Conservation (phyloP, 2,329 filamentous ascomycete species). For the Pyrenochaeta sp. region DNA sequence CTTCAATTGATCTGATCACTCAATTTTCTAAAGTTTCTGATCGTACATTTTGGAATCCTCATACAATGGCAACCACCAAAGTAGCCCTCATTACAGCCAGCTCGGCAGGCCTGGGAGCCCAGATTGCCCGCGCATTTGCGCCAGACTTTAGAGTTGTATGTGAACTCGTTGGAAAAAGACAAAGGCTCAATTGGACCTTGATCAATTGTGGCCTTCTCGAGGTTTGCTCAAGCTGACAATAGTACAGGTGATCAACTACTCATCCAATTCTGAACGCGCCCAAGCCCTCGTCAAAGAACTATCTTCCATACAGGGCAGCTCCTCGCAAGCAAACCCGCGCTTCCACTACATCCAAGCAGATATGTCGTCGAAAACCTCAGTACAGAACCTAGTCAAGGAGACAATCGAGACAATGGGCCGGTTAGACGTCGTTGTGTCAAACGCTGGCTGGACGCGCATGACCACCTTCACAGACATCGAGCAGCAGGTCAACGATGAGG, state of each 20-base stretch:
- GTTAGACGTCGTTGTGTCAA: constrained; percentile 57
- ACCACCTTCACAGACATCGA: constrained; percentile 66
- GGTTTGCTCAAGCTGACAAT: not conserved
- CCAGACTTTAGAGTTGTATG: constrained; percentile 57
- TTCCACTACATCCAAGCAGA: constrained; percentile 58
- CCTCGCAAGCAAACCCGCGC: constrained; percentile 40
- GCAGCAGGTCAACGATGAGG: constrained; percentile 65
- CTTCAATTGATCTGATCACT: not conserved
- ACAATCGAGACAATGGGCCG: constrained; percentile 57
- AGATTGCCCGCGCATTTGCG: constrained; percentile 56
- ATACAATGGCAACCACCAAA: constrained; percentile 50
- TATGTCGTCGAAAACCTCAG: constrained; percentile 53
- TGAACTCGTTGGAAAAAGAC: constrained; percentile 5
- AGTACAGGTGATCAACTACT: constrained; percentile 58
- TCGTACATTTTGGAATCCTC: not conserved
- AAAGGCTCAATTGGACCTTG: not conserved
- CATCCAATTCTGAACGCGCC: constrained; percentile 55
- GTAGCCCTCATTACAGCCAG: constrained; percentile 59
- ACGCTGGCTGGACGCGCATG: constrained; percentile 71
- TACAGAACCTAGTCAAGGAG: constrained; percentile 55
- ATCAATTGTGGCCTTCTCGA: not conserved
- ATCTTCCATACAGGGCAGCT: constrained; percentile 45
- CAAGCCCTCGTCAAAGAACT: constrained; percentile 53
- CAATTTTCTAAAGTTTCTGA: not conserved
- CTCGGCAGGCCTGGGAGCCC: constrained; percentile 59